phyloP scores from a whole-genome alignment of 306 rosid species.

The Corylus heterophylla region DNA sequence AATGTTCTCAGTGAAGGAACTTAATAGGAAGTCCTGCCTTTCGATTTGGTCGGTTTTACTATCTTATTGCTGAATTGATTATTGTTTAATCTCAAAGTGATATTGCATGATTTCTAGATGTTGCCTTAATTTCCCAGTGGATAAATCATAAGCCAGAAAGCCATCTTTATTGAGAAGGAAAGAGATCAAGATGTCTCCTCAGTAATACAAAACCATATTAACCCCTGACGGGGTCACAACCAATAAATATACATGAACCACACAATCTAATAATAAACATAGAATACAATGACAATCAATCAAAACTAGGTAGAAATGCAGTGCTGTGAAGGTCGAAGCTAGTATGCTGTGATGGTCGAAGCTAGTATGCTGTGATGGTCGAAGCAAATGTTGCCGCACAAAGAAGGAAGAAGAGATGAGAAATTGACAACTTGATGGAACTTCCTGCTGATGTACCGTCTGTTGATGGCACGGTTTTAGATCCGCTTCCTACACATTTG shows the following conservation, averaged over 20 bases:
- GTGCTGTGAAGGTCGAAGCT: conserved; percentile 12
- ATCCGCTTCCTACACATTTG: conserved; percentile 52
- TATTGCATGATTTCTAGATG: not conserved
- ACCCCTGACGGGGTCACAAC: conserved; percentile 23
- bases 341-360: conserved; percentile 33
- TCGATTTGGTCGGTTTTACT: not conserved
- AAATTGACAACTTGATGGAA: conserved; percentile 48
- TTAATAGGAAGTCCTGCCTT: not conserved
- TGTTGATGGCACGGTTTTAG: conserved; percentile 55
- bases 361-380: conserved; percentile 37
- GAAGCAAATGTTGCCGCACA: conserved; percentile 52
- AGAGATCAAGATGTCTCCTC: conserved; percentile 19
- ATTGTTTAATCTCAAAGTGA: not conserved
- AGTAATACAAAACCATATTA: conserved; percentile 25
- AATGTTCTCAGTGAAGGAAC: not conserved
- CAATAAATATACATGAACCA: conserved; percentile 23
- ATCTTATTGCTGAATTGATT: not conserved
- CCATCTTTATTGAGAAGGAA: conserved; percentile 29
- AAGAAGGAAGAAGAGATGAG: conserved; percentile 42
- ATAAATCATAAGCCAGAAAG: not conserved
- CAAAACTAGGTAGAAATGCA: conserved; percentile 9
- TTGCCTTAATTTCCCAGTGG: no score
- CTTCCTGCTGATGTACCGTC: conserved; percentile 52
- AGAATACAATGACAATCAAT: conserved; percentile 7
- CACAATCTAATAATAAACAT: conserved; percentile 9